Base-by-base conservation (phyloP, 2,329 filamentous ascomycete species). In the Hirsutella minnesotensis region DNA sequence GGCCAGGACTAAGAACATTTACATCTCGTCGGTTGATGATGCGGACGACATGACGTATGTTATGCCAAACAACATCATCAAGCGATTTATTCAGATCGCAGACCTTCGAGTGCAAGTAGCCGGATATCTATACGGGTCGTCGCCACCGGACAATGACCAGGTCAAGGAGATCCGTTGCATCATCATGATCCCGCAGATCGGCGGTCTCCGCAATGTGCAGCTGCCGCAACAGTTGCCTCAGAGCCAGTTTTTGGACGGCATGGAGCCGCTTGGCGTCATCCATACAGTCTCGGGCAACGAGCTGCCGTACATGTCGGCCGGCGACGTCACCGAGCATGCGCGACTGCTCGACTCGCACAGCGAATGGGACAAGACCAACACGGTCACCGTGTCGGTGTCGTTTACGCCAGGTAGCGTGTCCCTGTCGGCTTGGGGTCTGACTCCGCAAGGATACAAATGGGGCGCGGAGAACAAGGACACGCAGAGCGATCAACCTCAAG, bases 1-100 rank as follows among this genome's bases (percentile, higher is more conserved):
- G 38, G 95, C 89, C 39, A 76, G 92, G 51, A 79, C 92, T 40
- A 98, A 96, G 74, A 95, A 98, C 65, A 95, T 98, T 56, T 98
- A 96, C 63, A 94, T 98, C 53, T 95, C 92, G 8, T 92, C 89
- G 0, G 88, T 95, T 42, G 92, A 96, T 59, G 85, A 88, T 42
- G 78, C 92, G 49, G 88, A 95, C 46, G 86, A 89, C 55, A 83
- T 86, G 58, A 98, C 90, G 1, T 98, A 96, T 56, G 86, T 98
- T 56, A 95, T 98, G 86, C 92, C 92, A 1, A 98, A 96, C 77
- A 98, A 98, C 62, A 83, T 98, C 39, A 75, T 98, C 55, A 95
- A 95, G 74, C 86, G 87, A 50, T 98, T 98, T 72, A 96, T 98
- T 67, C 92, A 86, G 20, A 94, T 98, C 57, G 84, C 92, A 38